These are phyloP conservation scores for Didymella exigua DNA, from an alignment of 2,329 filamentous ascomycete genomes.

Conservation along the genomic window DNA sequence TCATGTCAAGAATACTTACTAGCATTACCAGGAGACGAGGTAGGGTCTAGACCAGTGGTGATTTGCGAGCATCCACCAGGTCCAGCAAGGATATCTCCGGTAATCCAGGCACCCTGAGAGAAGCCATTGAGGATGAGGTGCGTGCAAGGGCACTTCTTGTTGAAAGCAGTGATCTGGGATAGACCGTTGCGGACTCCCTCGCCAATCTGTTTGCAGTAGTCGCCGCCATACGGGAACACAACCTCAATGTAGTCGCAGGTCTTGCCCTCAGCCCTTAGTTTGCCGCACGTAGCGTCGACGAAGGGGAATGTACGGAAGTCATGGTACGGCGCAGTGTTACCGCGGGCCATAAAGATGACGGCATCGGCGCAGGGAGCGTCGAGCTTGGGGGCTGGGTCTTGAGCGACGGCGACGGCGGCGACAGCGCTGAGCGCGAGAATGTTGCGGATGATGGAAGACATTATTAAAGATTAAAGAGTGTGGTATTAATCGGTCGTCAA, in stretches of 20 bases:
- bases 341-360: conserved; percentile 33
- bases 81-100: conserved; percentile 64
- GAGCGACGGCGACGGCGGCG: conserved; percentile 36
- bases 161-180: conserved; percentile 58
- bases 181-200: conserved; percentile 29
- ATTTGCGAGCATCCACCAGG: conserved; percentile 29
- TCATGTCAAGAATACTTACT: conserved; percentile 29
- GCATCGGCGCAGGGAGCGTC: conserved; percentile 31
- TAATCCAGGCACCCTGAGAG: conserved; percentile 64
- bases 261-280: conserved; percentile 29
- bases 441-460: conserved; percentile 33
- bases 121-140: conserved; percentile 65
- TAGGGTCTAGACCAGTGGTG: conserved; percentile 26
- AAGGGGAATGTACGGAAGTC: conserved; percentile 30
- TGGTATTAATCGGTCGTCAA: conserved; percentile 23
- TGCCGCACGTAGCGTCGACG: conserved; percentile 28
- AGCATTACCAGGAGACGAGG: conserved; percentile 30
- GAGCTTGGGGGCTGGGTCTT: conserved; percentile 34
- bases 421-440: conserved; percentile 30
- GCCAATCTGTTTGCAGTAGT: conserved; percentile 27
- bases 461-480: conserved; percentile 35
- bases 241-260: conserved; percentile 35
- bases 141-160: conserved; percentile 60
- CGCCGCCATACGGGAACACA: conserved; percentile 23
- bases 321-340: conserved; percentile 32